These are phyloP conservation scores for Zasmidium citrigriseum DNA, from an alignment of 2,329 filamentous ascomycete species.

Conservation along the genomic window DNA sequence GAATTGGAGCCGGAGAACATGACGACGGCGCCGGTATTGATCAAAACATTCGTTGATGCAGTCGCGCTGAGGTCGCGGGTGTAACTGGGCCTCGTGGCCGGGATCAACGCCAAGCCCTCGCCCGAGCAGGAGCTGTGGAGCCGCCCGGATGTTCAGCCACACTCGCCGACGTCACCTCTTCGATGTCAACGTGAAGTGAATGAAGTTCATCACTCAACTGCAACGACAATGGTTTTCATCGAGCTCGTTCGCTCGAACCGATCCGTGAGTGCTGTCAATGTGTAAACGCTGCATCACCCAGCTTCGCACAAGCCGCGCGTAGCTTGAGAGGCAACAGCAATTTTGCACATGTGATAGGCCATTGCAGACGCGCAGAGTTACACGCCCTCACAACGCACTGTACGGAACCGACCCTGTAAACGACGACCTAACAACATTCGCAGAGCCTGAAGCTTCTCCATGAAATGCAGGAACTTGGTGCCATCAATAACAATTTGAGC, in stretches of 20 bases:
- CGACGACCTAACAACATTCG: too few species aligned
- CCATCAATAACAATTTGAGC: too few species aligned
- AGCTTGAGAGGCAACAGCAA: background rate
- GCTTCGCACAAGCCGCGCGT: background rate
- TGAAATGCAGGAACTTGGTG: too few species aligned
- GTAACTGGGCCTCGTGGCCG: background rate
- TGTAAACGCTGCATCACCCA: too few species aligned
- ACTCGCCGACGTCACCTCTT: background rate
- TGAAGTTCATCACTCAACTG: background rate
- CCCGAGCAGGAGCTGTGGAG: background rate
- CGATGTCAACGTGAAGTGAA: too few species aligned
- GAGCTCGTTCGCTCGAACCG: background rate
- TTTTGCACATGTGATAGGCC: background rate
- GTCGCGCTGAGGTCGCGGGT: background rate
- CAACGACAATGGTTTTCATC: background rate
- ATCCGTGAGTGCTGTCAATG: too few species aligned
- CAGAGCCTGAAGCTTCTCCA: too few species aligned
- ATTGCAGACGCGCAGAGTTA: too few species aligned
- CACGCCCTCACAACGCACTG: too few species aligned
- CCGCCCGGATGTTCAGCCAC: background rate
- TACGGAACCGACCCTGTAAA: too few species aligned
- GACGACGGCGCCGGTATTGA: conserved; percentile 21
- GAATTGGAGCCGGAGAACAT: conserved; percentile 94
- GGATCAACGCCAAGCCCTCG: background rate
- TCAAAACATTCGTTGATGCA: background rate